phyloP scores from a whole-genome alignment of 1,139 yeast genomes.

The Magnusiomyces ingens region DNA sequence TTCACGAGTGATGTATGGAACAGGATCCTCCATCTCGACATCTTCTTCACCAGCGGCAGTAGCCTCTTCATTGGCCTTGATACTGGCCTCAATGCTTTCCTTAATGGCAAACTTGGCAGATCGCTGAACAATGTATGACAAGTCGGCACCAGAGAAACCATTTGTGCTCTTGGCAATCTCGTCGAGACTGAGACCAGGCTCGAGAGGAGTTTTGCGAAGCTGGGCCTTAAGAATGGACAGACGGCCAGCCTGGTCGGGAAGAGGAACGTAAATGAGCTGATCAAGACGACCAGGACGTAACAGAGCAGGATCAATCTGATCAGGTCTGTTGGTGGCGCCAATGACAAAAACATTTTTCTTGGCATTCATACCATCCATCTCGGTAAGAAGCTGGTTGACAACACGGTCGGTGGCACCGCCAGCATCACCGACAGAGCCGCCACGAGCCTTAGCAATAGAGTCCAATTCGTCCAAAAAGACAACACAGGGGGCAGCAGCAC shows the following conservation, averaged over 20 bases:
- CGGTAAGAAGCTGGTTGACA: slow-evolving; percentile 94
- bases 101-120: slow-evolving; percentile 98
- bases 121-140: slow-evolving; percentile 83
- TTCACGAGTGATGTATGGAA: slow-evolving; percentile 86
- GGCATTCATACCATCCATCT: slow-evolving; percentile 99
- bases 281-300: slow-evolving; percentile 99
- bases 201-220: slow-evolving; percentile 96
- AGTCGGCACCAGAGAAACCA: slow-evolving; percentile 99
- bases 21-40: slow-evolving; percentile 77
- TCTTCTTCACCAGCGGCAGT: slow-evolving; percentile 58
- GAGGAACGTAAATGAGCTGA: slow-evolving; percentile 95
- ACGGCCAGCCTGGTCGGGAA: slow-evolving; percentile 94
- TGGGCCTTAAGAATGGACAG: slow-evolving; percentile 90
- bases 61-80: slow-evolving; percentile 43
- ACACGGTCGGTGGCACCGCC: slow-evolving; percentile 99
- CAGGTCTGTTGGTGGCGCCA: slow-evolving; percentile 99
- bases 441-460: slow-evolving; percentile 96
- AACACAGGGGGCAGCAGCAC: slow-evolving; percentile 98
- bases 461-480: slow-evolving; percentile 96
- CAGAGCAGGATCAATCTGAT: slow-evolving; percentile 97
- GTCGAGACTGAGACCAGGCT: slow-evolving; percentile 84
- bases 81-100: slow-evolving; percentile 84
- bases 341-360: slow-evolving; percentile 97
- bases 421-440: slow-evolving; percentile 87
- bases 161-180: slow-evolving; percentile 90